Conservation (phyloP, 768 basidiomycete genomes). For the Phylloporus sp. region DNA sequence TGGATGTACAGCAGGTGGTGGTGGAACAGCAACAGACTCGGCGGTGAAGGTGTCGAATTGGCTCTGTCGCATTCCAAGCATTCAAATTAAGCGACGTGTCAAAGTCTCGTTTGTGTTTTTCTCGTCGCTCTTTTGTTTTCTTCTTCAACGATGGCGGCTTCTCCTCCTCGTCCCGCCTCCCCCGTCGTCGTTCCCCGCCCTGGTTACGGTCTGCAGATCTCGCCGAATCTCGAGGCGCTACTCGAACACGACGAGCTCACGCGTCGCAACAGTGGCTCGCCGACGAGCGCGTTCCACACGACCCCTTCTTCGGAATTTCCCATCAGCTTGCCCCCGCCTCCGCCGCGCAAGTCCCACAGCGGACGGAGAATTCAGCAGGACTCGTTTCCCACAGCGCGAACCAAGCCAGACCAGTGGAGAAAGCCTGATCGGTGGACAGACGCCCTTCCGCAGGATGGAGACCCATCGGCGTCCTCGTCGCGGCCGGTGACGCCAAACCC, state of each 20-base stretch:
- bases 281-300: constrained; percentile 12
- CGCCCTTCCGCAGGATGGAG: constrained; percentile 2
- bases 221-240: constrained; percentile 56
- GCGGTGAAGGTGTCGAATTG: too few relatives aligned
- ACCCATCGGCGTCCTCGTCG: constrained; percentile 10
- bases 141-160: constrained; percentile 15
- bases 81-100: constrained; percentile 21
- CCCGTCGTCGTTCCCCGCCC: constrained; percentile 10
- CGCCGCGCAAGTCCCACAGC: constrained; percentile 24
- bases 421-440: constrained; percentile 23
- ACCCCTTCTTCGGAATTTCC: constrained; percentile 16
- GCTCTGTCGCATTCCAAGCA: not conserved
- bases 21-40: too few relatives aligned
- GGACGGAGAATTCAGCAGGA: constrained; percentile 13
- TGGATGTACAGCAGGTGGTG: too few relatives aligned
- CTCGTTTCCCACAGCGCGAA: constrained; percentile 7
- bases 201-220: constrained; percentile 43
- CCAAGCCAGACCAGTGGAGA: constrained; percentile 15
- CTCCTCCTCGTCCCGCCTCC: constrained; percentile 20
- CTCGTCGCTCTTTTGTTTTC: not conserved
- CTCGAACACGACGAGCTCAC: constrained; percentile 54
- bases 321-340: constrained; percentile 33
- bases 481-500: constrained; percentile 29
- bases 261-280: constrained; percentile 31
- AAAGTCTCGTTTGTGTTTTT: not conserved